Evolutionary conservation across 805 yeast species (phyloP).

Genomic region (Metschnikowia kofuensis): DNA sequence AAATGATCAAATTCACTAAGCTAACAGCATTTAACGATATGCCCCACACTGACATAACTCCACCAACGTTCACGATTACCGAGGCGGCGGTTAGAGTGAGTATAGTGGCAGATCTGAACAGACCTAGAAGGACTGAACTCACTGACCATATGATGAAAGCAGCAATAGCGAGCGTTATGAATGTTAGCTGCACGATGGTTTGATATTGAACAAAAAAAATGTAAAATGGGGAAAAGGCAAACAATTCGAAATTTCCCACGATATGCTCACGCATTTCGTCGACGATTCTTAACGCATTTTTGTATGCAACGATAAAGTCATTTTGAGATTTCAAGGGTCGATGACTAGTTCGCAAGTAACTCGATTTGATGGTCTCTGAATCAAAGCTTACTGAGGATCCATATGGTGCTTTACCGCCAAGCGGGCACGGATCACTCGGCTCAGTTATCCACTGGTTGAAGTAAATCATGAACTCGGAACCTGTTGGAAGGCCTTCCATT

Average conservation of each 20-base stretch:
- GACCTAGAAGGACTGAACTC: conserved; percentile 62
- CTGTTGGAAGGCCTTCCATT: conserved; percentile 83
- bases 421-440: conserved; percentile 85
- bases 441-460: conserved; percentile 82
- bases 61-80: conserved; percentile 73
- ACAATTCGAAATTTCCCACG: conserved; percentile 47
- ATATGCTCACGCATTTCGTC: conserved; percentile 46
- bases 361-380: conserved; percentile 43
- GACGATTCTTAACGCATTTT: conserved; percentile 65
- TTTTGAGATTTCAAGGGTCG: conserved; percentile 73
- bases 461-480: conserved; percentile 63
- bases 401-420: conserved; percentile 95
- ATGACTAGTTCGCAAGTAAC: conserved; percentile 80
- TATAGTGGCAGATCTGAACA: conserved; percentile 55
- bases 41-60: conserved; percentile 70
- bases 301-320: conserved; percentile 80
- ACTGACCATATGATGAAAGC: conserved; percentile 49
- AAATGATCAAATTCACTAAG: conserved; percentile 85
- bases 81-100: conserved; percentile 57
- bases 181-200: conserved; percentile 58
- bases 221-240: conserved; percentile 92
- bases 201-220: conserved; percentile 88
- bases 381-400: conserved; percentile 44
- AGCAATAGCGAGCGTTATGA: conserved; percentile 53
- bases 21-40: conserved; percentile 86